Percentiles rank a stretch among this genome's conserved stretches.
These are phyloP conservation scores for Paecilomyces niveus DNA, from an alignment of 2,329 filamentous ascomycete genomes.

Conservation along the genomic window DNA sequence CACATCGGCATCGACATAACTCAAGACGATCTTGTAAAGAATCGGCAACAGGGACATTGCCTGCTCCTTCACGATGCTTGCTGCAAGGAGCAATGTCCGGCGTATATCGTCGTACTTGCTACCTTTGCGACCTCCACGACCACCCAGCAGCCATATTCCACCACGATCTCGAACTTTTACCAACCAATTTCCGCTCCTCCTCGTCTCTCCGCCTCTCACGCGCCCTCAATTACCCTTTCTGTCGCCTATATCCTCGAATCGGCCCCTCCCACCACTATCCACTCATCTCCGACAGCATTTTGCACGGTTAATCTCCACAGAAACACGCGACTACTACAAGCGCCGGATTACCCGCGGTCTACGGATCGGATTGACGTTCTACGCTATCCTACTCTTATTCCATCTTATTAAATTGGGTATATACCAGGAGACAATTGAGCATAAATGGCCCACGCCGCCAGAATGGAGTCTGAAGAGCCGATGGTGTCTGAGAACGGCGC, in stretches of 20 bases:
- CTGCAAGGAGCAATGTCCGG: constrained; percentile 24
- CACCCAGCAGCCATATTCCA: constrained; percentile 19
- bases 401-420: constrained; percentile 58
- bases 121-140: constrained; percentile 30
- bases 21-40: neutral
- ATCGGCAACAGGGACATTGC: neutral
- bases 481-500: constrained; percentile 59
- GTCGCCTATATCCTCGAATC: constrained; percentile 44
- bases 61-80: constrained; percentile 20
- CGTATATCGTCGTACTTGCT: constrained; percentile 35
- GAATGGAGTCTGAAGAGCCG: constrained; percentile 73
- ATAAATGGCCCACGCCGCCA: constrained; percentile 68
- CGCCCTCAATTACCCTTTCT: constrained; percentile 63
- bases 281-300: constrained; percentile 47
- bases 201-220: constrained; percentile 42
- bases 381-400: constrained; percentile 55
- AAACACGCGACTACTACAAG: constrained; percentile 49
- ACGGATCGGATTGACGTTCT: constrained; percentile 64
- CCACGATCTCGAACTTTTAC: constrained; percentile 47
- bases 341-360: constrained; percentile 55
- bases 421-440: constrained; percentile 68
- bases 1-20: neutral
- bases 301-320: constrained; percentile 70
- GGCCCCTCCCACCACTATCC: constrained; percentile 46
- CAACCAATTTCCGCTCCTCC: constrained; percentile 47